Base-by-base conservation (phyloP, 257 asterid species). In the Rhazya stricta region DNA sequence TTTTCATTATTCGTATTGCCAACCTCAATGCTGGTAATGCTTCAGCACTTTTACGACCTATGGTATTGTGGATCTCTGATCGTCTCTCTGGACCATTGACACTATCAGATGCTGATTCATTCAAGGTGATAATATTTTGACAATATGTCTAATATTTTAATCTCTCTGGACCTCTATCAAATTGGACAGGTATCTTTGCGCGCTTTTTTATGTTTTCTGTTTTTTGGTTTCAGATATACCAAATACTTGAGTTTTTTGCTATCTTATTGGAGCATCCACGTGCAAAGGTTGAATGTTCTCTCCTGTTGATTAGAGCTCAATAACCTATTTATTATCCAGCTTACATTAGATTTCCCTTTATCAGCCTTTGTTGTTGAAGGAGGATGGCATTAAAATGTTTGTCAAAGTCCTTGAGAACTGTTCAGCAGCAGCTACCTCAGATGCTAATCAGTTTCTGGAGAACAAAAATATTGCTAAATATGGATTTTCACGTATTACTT, bases 221-320 rank as follows among this genome's bases (percentile, higher is more conserved):
- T 12, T 34, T 69, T 42, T 75, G 67, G 27, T 42, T 76, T 78
- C 88, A 94, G 98, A 87, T 91, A 67, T 85, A 89, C 78, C 92
- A 83, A 61, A 53, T 89, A 78, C 96, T 95, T 60, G 84, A 83
- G 77, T 95, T 92, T 84, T 81, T 92, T 66, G 85, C 91, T 69
- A 82, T 88, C 82, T 83, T 95, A 72, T 78, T 91, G 88, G 98
- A 95, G 83, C 99, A 95, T 83, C 97, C 98, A 66, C 80, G 83
- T 84, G 96, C 97, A 41, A 92, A 95, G 98, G 99, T 94, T 76
- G 72, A 42, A 6, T 72, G 37, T 34, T 69, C 41, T n/a, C 48
- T 42, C 30, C 32, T 72, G 37, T 72, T 71, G 56, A 69, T 36
- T 63, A 9, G 27, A 27, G 67, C 54, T 18, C 39, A 27, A 25